Evolutionary conservation across 2,329 filamentous ascomycete genomes (phyloP).

Genomic region (Aspergillus fischeri): DNA sequence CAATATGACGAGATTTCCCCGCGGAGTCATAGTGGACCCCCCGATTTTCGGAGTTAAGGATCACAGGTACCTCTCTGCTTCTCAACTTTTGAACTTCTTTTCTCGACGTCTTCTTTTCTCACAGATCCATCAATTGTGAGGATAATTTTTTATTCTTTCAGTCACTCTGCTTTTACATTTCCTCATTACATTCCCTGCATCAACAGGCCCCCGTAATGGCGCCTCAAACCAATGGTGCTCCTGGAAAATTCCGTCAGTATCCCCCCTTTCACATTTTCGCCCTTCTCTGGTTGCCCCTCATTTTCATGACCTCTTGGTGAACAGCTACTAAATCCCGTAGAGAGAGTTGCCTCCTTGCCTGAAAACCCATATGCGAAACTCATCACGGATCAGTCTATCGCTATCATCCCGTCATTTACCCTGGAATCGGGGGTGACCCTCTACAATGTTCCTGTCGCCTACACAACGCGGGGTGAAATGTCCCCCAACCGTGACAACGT

Average conservation of each 20-base stretch:
- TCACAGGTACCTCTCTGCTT: too few species aligned
- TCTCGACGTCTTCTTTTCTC: background rate
- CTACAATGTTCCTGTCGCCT: conserved; percentile 66
- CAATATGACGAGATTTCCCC: background rate
- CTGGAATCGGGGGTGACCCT: conserved; percentile 88
- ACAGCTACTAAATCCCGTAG: conserved; percentile 54
- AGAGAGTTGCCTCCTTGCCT: conserved; percentile 60
- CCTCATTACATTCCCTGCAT: background rate
- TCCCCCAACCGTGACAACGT: conserved; percentile 57
- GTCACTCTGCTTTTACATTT: background rate
- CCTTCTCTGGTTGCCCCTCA: background rate
- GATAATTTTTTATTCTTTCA: background rate
- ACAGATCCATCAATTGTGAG: too few species aligned
- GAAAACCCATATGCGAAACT: conserved; percentile 88
- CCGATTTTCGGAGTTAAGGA: background rate
- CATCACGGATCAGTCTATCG: conserved; percentile 84
- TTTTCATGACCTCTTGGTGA: conserved; percentile 6
- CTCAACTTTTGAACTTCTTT: background rate
- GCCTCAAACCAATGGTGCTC: conserved; percentile 16
- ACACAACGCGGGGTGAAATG: conserved; percentile 59
- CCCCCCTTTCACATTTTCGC: conserved; percentile 12
- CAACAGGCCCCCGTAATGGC: conserved; percentile 20
- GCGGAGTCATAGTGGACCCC: background rate
- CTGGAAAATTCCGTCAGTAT: conserved; percentile 37
- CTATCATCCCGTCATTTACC: conserved; percentile 80